These are phyloP conservation scores for Kockovaella imperatae DNA, from an alignment of 768 basidiomycete species.

Conservation along the genomic window DNA sequence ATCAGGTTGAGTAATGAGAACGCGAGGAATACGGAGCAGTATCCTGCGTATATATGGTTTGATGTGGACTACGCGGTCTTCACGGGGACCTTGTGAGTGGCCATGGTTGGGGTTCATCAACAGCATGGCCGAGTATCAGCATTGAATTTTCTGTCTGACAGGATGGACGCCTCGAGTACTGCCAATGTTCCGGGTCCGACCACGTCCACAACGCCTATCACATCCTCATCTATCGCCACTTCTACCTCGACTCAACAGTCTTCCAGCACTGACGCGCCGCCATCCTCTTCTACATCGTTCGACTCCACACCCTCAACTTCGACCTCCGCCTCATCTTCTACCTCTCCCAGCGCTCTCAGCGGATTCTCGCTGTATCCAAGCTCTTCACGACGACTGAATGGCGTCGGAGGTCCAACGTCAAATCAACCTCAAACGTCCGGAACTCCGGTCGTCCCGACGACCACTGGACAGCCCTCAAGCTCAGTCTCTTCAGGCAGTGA, in stretches of 20 bases:
- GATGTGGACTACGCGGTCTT: slow-evolving; percentile 31
- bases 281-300: too few species aligned
- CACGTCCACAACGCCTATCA: neutral
- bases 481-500: neutral
- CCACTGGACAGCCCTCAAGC: neutral
- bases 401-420: neutral
- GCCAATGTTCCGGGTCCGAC: too few species aligned
- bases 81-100: slow-evolving; percentile 26
- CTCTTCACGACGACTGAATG: neutral
- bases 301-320: neutral
- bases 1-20: slow-evolving; percentile 32
- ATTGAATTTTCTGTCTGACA: too few species aligned
- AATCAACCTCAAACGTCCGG: neutral
- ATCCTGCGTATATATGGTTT: slow-evolving; percentile 21
- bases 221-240: neutral
- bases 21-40: slow-evolving; percentile 16
- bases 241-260: too few species aligned
- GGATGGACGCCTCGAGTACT: too few species aligned
- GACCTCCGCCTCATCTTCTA: neutral
- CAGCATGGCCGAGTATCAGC: neutral
- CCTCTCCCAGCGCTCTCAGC: neutral
- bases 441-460: neutral
- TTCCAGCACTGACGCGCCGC: too few species aligned
- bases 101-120: too few species aligned
- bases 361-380: neutral